Base-by-base conservation (phyloP, 2,329 filamentous ascomycete genomes). In the Apiospora marii region DNA sequence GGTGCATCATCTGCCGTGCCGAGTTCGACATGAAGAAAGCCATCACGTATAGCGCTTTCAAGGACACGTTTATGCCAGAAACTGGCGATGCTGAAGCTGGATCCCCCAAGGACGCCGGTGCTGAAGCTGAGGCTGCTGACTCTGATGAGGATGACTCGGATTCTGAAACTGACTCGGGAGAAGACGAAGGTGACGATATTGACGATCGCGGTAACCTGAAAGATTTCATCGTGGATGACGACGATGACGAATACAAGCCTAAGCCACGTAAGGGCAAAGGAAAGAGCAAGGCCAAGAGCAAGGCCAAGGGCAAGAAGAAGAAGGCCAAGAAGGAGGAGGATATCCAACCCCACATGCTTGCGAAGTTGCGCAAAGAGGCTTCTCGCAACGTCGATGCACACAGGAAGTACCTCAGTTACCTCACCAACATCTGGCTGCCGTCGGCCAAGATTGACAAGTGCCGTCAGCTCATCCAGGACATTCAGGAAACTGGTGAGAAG, bases 1-100 rank as follows among this genome's bases (percentile, higher is more conserved):
- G 89, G 79, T 98, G 95, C 80, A 94, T 94, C 5, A 88, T 92
- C 71, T 98, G 95, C 79, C 91, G 94, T 72, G 90, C 89, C 1
- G 81, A 83, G 4, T 87, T 96, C 58, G 88, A 93, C 70, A 86
- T 90, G 5, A 88, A 88, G 72, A 92, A 92, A 73, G 88, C 95
- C 74, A 95, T 95, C 72, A 93, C 94, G 73, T 92, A 92, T 78
- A 85, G 88, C 7, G 87, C 90, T 10, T 98, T 98, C 84, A 91
- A 91, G 77, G 91, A 91, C 76, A 90, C 93, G 1, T 89, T 96
- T 78, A 90, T 91, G 82, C 89, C 90, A 14, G 86, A 91, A 77
- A 80, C 14, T 48, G 30, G 46, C 70, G 22, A 27, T 27, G 24
- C 14, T 14, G n/a, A 68, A 3, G 5, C 41, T 4, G 27, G 27